These are phyloP conservation scores for Miamiensis avidus DNA, from an alignment of 169 alveolate genomes.

Conservation along the genomic window DNA sequence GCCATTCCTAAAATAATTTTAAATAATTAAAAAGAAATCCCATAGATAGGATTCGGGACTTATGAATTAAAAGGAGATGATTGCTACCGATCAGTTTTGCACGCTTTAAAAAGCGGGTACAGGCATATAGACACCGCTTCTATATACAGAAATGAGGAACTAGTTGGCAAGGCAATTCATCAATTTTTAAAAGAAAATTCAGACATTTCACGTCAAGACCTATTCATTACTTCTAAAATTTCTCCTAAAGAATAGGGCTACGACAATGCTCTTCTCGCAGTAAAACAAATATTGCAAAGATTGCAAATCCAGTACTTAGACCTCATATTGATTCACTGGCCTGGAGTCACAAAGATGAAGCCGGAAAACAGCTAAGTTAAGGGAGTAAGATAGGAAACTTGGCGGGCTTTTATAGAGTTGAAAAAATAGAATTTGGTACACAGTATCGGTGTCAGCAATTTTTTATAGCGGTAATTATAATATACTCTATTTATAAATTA, in stretches of 20 bases:
- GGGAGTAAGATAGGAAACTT: constrained; percentile 43
- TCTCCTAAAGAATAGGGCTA: constrained; percentile 50
- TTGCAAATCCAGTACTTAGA: constrained; percentile 68
- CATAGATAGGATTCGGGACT: constrained; percentile 67
- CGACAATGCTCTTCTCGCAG: constrained; percentile 54
- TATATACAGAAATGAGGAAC: constrained; percentile 68
- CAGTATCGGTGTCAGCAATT: constrained; percentile 60
- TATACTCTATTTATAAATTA: neutral
- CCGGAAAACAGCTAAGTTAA: constrained; percentile 40
- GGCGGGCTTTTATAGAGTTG: constrained; percentile 53
- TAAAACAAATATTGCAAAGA: constrained; percentile 51
- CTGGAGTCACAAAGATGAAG: constrained; percentile 36
- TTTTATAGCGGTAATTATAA: constrained; percentile 8
- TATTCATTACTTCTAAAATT: constrained; percentile 72
- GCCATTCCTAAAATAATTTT: constrained; percentile 31
- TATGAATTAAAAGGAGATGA: constrained; percentile 50
- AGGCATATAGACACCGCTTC: constrained; percentile 80
- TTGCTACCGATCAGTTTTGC: constrained; percentile 37
- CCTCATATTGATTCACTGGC: constrained; percentile 75
- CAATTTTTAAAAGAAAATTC: constrained; percentile 21
- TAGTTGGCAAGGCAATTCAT: constrained; percentile 64
- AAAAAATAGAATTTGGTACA: constrained; percentile 48
- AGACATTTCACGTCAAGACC: constrained; percentile 54
- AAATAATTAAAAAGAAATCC: constrained; percentile 49
- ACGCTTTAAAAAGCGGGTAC: constrained; percentile 59